phyloP scores from a whole-genome alignment of 108 stramenopile species.

The Nannochloropsis salina region DNA sequence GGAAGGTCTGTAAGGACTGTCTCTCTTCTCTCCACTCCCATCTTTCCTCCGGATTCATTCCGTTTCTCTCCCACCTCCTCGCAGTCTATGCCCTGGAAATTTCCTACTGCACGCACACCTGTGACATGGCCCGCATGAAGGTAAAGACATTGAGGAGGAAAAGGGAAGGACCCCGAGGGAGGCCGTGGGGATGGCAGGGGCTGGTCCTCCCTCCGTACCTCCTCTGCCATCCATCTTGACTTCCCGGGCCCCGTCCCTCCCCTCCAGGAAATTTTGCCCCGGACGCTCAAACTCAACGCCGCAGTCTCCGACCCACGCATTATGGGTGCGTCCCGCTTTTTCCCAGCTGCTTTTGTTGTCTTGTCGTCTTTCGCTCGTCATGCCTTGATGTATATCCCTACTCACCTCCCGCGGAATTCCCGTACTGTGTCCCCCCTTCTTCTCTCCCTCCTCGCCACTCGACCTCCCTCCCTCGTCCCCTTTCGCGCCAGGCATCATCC shows the following conservation, averaged over 20 bases:
- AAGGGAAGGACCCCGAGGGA: not conserved
- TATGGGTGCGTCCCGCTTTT: not conserved
- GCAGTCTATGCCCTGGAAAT: slow-evolving; percentile 50
- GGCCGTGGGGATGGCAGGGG: not conserved
- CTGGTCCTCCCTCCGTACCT: not conserved
- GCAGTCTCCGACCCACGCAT: not conserved
- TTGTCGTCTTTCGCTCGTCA: not conserved
- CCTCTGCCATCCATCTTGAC: not conserved
- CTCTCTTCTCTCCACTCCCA: not conserved
- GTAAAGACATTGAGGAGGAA: not conserved
- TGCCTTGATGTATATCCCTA: not conserved
- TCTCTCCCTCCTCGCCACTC: not conserved
- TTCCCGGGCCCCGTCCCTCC: not conserved
- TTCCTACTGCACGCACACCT: slow-evolving; percentile 30
- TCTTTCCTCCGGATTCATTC: not conserved
- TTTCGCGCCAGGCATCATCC: slow-evolving; percentile 34
- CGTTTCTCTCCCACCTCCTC: not conserved
- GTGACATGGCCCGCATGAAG: slow-evolving; percentile 32
- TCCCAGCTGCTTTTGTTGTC: not conserved
- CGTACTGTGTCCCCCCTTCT: not conserved
- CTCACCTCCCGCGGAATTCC: not conserved
- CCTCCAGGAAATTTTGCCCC: slow-evolving; percentile 35
- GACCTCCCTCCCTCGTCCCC: not conserved
- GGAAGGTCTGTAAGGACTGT: slow-evolving; percentile 27
- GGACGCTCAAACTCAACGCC: slow-evolving; percentile 34